Evolutionary conservation across 2,329 filamentous ascomycete genomes (phyloP).

Genomic region (Colletotrichum noveboracense): DNA sequence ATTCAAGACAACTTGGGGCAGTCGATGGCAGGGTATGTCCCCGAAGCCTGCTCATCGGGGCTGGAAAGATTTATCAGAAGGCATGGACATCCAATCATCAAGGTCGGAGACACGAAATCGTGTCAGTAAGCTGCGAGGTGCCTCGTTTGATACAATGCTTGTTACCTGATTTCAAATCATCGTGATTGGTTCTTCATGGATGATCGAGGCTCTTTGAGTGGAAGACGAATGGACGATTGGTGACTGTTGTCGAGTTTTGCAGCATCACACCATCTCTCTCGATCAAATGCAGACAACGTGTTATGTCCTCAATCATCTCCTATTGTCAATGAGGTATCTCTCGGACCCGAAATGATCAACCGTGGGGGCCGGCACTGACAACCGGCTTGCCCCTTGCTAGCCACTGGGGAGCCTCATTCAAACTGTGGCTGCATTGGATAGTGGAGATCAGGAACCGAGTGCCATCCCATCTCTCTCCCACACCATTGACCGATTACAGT

Average conservation of each 20-base stretch:
- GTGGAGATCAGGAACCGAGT: neutral
- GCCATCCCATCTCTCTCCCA: neutral
- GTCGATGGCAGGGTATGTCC: neutral
- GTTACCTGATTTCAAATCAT: neutral
- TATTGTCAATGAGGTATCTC: neutral
- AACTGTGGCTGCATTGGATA: neutral
- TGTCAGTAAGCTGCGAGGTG: rapidly evolving
- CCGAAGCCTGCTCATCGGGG: neutral
- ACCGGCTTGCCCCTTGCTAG: neutral
- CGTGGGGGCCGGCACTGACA: neutral
- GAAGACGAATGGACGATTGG: neutral
- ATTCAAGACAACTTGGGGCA: neutral
- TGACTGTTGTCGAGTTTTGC: neutral
- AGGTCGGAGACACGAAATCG: neutral
- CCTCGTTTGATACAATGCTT: neutral
- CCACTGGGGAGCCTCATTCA: neutral
- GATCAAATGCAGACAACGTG: neutral
- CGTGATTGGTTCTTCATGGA: no score
- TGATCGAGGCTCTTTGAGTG: neutral
- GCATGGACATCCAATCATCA: neutral
- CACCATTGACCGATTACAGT: neutral
- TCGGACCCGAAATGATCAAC: neutral
- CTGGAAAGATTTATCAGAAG: neutral
- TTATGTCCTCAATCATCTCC: neutral
- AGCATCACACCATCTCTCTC: neutral